These are phyloP conservation scores for Papiliotrema terrestris DNA, from an alignment of 1,284 basidiomycete genomes.

Conservation along the genomic window DNA sequence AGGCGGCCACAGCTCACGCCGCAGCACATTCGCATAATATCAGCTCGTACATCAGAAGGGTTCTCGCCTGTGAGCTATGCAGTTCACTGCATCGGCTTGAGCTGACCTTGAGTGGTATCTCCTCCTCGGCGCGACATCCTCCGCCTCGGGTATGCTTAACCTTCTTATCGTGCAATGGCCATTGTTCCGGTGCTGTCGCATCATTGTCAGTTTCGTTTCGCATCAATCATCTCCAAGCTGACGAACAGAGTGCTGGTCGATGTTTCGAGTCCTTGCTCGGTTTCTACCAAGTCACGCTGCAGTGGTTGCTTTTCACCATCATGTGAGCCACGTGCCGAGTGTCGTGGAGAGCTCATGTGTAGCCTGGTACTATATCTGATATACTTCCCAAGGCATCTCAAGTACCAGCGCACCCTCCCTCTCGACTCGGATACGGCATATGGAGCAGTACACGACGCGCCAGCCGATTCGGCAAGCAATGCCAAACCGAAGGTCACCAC, in stretches of 20 bases:
- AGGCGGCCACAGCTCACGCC: conserved; percentile 10
- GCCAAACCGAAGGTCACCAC: conserved; percentile 17
- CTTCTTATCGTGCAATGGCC: conserved; percentile 90
- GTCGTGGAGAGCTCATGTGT: not conserved
- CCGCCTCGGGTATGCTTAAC: conserved; percentile 75
- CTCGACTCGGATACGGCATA: conserved; percentile 7
- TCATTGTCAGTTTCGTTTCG: conserved; percentile 57
- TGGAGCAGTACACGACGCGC: not conserved
- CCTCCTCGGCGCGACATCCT: conserved; percentile 83
- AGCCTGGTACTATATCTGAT: conserved; percentile 86
- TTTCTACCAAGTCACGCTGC: conserved; percentile 5
- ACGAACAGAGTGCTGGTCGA: conserved; percentile 51
- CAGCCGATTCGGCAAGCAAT: not conserved
- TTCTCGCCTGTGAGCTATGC: conserved; percentile 61
- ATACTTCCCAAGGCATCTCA: conserved; percentile 82
- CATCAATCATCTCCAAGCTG: not conserved
- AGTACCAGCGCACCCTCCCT: conserved; percentile 56
- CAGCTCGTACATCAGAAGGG: conserved; percentile 73
- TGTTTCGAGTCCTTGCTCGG: conserved; percentile 81
- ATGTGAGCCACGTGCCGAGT: not conserved
- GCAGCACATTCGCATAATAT: conserved; percentile 31
- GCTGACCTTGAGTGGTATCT: conserved; percentile 63
- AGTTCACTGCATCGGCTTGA: not conserved
- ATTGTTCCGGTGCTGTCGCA: conserved; percentile 74
- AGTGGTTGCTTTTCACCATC: conserved; percentile 1